Conservation (phyloP, 1,284 basidiomycete species). For the Cutaneotrichosporon arboriforme region DNA sequence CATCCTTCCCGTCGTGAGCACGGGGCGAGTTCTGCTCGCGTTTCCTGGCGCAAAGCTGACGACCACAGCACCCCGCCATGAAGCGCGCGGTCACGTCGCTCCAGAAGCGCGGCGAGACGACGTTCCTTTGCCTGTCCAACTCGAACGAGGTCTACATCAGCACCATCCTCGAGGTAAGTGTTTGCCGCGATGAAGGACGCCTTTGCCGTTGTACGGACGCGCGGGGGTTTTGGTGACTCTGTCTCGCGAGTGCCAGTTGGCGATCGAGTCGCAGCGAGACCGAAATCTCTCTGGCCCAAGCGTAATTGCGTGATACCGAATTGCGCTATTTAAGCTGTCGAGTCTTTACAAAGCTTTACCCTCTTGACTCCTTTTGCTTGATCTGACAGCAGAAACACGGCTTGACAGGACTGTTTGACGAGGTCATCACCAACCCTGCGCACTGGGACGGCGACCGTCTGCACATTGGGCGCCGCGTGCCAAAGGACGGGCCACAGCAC, state of each 20-base stretch:
- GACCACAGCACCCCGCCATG: constrained; percentile 92
- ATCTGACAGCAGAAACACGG: constrained; percentile 51
- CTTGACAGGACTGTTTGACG: constrained; percentile 67
- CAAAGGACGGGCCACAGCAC: constrained; percentile 73
- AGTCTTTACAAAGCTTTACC: background rate
- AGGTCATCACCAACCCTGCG: constrained; percentile 91
- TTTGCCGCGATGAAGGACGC: background rate
- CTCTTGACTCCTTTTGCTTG: no score
- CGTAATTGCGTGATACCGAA: background rate
- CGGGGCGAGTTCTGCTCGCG: background rate
- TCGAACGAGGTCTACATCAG: constrained; percentile 88
- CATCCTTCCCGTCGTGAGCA: constrained; percentile 77
- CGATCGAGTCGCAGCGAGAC: no score
- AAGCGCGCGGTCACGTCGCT: constrained; percentile 73
- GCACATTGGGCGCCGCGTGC: constrained; percentile 68
- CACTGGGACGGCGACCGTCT: constrained; percentile 72
- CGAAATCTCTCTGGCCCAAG: background rate
- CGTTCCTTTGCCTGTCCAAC: constrained; percentile 88
- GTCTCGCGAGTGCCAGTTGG: background rate
- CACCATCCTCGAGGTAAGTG: constrained; percentile 70
- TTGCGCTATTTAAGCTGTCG: background rate
- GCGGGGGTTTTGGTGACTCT: no score
- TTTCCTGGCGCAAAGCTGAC: constrained; percentile 5
- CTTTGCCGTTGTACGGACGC: background rate
- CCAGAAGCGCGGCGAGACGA: constrained; percentile 61